Evolutionary conservation across 2,329 filamentous ascomycete species (phyloP), one percentile per base, ranked within the genome.

Genomic region (Ceratocystis eucalypticola): DNA sequence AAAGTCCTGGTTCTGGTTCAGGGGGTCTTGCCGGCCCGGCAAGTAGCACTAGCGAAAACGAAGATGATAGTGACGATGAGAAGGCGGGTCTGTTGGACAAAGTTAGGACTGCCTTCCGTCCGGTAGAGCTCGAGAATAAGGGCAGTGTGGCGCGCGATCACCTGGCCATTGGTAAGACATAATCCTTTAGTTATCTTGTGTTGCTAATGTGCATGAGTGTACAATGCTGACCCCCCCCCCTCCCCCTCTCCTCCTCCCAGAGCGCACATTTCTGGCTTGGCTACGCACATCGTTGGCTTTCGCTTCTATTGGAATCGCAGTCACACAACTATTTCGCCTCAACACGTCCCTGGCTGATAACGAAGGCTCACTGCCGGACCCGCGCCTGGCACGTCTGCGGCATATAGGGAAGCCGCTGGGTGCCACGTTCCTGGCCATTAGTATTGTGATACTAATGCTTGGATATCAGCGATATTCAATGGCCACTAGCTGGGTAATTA

Each of bases 221-320:
- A 63, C 25, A 41, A 30, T 37, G 45, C 62, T 64, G 15, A 64
- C 28, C 10, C n/a, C 15, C 30, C 61, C 50, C 46, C 17, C 44
- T 1, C n/a, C 10, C n/a, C 15, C 30, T 41, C 46, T 15, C 17
- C 44, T 0, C 2, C 70, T 28, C 2, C 8, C 15, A 91, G 89
- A 94, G 76, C 83, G 89, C 22, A 94, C 89, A 0, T 94, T 93
- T 75, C 83, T 94, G 41, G 89, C 89, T 65, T 94, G 89, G 89
- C 81, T 94, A 55, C 84, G 89, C 64, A 94, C 89, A 2, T 91
- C 88, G 1, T 81, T 94, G 45, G 85, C 88, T 28, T 94, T 94
- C 72, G 88, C 89, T 10, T 88, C 84, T 44, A 93, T 94, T 70
- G 89, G 89, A 67, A 88, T 94, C 68, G 89, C 88, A 55, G 83